These are phyloP conservation scores for Ustilago bromivora DNA, from an alignment of 1,284 basidiomycete species.

Conservation along the genomic window DNA sequence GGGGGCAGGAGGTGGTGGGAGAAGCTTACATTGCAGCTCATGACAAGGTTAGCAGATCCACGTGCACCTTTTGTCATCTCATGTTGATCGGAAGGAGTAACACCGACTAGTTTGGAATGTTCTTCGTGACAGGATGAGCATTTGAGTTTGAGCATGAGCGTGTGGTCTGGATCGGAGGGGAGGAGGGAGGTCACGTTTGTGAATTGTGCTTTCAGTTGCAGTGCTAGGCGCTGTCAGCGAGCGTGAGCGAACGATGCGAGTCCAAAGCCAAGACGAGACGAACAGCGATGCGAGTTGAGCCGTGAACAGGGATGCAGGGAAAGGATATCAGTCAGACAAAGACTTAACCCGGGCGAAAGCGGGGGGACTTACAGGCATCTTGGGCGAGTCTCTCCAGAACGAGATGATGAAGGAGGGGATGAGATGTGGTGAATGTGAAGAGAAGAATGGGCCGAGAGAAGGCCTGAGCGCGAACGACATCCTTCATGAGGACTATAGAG, in stretches of 20 bases:
- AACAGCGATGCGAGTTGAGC: background rate
- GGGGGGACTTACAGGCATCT: slow-evolving; percentile 7
- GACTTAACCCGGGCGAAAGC: background rate
- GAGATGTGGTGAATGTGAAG: background rate
- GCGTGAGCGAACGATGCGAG: background rate
- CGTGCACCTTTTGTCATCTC: slow-evolving; percentile 61
- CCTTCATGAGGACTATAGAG: background rate
- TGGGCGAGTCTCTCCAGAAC: background rate
- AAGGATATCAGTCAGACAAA: background rate
- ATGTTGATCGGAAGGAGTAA: slow-evolving; percentile 51
- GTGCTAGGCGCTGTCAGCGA: slow-evolving; percentile 44
- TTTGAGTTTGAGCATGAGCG: slow-evolving; percentile 59
- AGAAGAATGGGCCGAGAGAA: background rate
- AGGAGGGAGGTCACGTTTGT: slow-evolving; percentile 56
- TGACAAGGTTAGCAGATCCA: slow-evolving; percentile 63
- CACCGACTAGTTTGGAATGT: slow-evolving; percentile 60
- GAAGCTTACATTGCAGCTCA: slow-evolving; percentile 49
- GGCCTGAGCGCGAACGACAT: slow-evolving; percentile 16
- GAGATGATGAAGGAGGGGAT: background rate
- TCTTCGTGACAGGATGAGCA: slow-evolving; percentile 67
- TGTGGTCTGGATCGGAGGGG: slow-evolving; percentile 59
- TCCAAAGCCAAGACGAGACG: background rate
- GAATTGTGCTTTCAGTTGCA: slow-evolving; percentile 64
- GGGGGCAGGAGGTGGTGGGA: background rate
- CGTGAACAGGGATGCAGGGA: background rate